Base-by-base conservation (phyloP, 2,329 filamentous ascomycete genomes). In the Fusarium burgessii region DNA sequence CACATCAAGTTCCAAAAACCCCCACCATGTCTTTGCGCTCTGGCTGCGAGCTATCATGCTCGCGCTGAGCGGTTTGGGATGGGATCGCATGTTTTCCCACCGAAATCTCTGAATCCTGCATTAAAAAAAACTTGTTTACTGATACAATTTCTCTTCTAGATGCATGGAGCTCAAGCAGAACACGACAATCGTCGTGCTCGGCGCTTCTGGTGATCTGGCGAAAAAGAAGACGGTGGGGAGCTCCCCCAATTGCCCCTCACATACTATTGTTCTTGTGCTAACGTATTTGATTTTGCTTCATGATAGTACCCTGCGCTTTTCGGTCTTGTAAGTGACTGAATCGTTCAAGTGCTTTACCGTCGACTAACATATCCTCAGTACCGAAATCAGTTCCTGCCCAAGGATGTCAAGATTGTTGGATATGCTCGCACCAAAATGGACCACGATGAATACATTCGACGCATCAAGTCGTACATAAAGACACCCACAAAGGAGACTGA, bases 381-480 rank as follows among this genome's bases (percentile, higher is more conserved):
- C 86, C 94, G 96, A 81, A 99, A 99, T 87, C 95, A 98, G 84
- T 99, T 98, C 87, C 93, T 99, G 55, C 96, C 91, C 77, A 97
- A 97, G 84, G 94, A 97, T 83, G 94, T 97, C 84, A 93, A 91
- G 83, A 98, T 99, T 81, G 91, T 99, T 78, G 96, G 96, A 86
- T 99, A 99, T 93, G 96, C 96, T 78, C 92, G 96, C 81, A 99
- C 96, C 77, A 98, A 98, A 88, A 99, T 99, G 96, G 95, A 98
- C 85, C 94, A 95, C 79, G 91, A 94, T 72, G 96, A 99, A 83
- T 98, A 93, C 86, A 88, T 98, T 80, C 93, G 92, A 84, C 90
- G 96, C 76, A 94, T 99, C 84, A 95, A 93, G 85, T 97, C 94
- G 67, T 97, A 98, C 86, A 99, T 99, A 87, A 98, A 99, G 89